A percentile compares a stretch with the other conserved stretches of the same genome.
phyloP scores from a whole-genome alignment of 345 rosid species.

The Citrus medica region DNA sequence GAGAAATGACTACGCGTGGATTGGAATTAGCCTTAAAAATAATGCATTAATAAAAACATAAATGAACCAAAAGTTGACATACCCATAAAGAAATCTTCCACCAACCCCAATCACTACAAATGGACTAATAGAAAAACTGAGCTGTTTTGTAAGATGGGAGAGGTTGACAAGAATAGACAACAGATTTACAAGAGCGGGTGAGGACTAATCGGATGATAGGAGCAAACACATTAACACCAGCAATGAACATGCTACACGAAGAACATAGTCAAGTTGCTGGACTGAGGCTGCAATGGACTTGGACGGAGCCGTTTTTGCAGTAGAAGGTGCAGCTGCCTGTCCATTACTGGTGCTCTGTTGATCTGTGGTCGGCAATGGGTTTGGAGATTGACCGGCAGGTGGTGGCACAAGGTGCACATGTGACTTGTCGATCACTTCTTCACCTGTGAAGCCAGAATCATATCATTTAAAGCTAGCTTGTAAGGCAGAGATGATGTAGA shows the following conservation, averaged over 20 bases:
- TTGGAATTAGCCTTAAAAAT: too few relatives aligned
- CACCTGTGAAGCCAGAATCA: conserved; percentile 21
- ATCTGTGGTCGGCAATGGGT: conserved; percentile 30
- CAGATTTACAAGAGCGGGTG: conserved; percentile 16
- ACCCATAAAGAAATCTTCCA: neutral
- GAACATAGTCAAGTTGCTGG: conserved; percentile 8
- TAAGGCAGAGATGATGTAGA: neutral
- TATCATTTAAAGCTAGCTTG: neutral
- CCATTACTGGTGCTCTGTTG: conserved; percentile 23
- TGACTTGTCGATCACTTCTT: conserved; percentile 15
- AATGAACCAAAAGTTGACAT: neutral
- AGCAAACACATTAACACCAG: conserved; percentile 7
- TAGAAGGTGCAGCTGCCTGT: conserved; percentile 23
- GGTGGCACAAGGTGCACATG: conserved; percentile 15
- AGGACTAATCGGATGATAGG: neutral
- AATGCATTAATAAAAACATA: neutral
- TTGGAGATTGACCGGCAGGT: conserved; percentile 13
- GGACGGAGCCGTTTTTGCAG: conserved; percentile 15
- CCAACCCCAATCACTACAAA: neutral
- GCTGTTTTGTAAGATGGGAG: neutral
- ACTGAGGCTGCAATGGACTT: conserved; percentile 13
- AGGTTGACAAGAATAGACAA: conserved; percentile 10
- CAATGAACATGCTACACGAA: conserved; percentile 1
- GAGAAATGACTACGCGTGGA: neutral
- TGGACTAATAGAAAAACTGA: neutral